phyloP scores from a whole-genome alignment of 371 early-diverging fungal genomes.

The Syncephalastrum sp. region DNA sequence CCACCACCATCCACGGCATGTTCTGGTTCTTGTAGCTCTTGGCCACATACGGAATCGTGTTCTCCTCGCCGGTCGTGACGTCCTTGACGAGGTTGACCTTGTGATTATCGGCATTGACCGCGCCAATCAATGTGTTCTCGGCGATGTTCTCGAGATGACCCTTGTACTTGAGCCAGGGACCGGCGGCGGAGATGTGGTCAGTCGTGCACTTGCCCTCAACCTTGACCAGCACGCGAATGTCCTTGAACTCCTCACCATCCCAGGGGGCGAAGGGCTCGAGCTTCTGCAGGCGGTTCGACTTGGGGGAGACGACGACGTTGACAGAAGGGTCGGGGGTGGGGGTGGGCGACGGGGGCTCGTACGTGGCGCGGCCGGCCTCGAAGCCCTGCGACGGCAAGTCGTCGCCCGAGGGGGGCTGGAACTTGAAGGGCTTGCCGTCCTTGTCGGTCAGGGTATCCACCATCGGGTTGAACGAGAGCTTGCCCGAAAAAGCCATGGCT shows the following conservation, averaged over 20 bases:
- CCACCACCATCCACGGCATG: conserved; percentile 91
- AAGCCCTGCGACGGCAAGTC: conserved; percentile 88
- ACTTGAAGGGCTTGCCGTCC: conserved; percentile 74
- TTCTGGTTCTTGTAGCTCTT: conserved; percentile 80
- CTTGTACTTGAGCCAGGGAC: conserved; percentile 97
- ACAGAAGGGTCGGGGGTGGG: conserved; percentile 56
- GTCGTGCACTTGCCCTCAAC: conserved; percentile 98
- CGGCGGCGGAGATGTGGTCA: conserved; percentile 95
- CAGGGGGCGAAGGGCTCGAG: conserved; percentile 82
- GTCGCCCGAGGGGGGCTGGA: conserved; percentile 81
- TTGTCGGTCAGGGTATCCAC: conserved; percentile 76
- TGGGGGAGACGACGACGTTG: conserved; percentile 67
- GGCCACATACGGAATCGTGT: conserved; percentile 88
- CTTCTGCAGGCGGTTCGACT: conserved; percentile 82
- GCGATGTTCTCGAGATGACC: conserved; percentile 97
- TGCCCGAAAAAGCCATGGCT: conserved; percentile 89
- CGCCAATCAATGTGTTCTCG: conserved; percentile 96
- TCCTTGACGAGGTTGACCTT: conserved; percentile 83
- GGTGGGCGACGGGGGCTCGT: conserved; percentile 60
- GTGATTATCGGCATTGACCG: conserved; percentile 88
- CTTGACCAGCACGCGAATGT: conserved; percentile 82
- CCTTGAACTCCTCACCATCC: conserved; percentile 77
- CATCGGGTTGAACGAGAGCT: conserved; percentile 89
- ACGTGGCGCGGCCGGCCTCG: conserved; percentile 71
- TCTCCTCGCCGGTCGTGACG: conserved; percentile 65